Evolutionary conservation across 2,329 filamentous ascomycete species (phyloP).

Genomic region (Nemania sp.): DNA sequence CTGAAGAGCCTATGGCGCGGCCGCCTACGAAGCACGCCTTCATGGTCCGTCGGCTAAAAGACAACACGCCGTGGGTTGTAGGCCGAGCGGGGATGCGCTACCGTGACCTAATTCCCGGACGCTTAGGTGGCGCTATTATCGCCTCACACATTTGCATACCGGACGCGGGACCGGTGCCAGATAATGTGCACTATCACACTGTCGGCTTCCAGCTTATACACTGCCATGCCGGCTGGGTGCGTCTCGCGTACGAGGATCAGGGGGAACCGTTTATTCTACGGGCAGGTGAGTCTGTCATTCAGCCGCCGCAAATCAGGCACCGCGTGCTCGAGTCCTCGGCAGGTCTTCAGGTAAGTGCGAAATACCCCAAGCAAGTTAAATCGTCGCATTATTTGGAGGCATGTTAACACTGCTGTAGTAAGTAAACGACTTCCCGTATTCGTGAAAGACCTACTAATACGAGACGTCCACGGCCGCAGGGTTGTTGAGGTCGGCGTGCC

Average conservation of each 20-base stretch:
- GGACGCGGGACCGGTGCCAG: constrained; percentile 37
- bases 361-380: neutral
- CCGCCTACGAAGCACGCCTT: constrained; percentile 38
- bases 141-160: constrained; percentile 40
- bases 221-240: constrained; percentile 41
- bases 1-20: constrained; percentile 26
- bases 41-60: constrained; percentile 32
- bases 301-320: constrained; percentile 39
- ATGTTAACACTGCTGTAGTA: constrained; percentile 1
- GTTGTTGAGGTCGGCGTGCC: constrained; percentile 40
- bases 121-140: constrained; percentile 40
- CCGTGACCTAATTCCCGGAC: constrained; percentile 38
- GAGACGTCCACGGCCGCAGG: neutral
- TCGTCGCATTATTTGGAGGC: neutral
- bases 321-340: constrained; percentile 38
- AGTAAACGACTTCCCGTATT: neutral
- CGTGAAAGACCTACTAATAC: neutral
- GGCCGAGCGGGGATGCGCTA: constrained; percentile 41
- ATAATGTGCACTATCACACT: constrained; percentile 38
- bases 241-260: constrained; percentile 41
- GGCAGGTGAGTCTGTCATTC: constrained; percentile 40
- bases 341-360: constrained; percentile 29
- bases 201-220: constrained; percentile 41
- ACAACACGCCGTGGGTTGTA: constrained; percentile 39
- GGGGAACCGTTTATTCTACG: constrained; percentile 37